Evolutionary conservation across 208 protist genomes (phyloP).

Genomic region (Crithidia acanthocephali): DNA sequence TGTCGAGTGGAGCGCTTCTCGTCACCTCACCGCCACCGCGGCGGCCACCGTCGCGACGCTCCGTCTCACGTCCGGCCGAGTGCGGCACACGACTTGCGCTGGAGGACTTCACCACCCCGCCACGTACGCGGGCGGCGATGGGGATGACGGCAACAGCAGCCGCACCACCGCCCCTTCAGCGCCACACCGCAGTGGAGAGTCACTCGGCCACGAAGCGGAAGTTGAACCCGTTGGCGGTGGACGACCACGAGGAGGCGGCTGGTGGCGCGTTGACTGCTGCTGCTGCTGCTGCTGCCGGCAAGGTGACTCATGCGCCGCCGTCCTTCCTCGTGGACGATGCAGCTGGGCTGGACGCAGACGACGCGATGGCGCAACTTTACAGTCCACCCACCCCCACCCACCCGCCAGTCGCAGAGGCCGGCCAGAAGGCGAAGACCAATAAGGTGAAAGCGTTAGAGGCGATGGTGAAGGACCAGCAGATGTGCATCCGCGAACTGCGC

Average conservation of each 20-base stretch:
- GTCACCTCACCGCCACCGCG: neutral
- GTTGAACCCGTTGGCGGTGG: constrained; percentile 1
- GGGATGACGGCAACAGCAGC: neutral
- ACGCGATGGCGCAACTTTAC: neutral
- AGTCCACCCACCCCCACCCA: constrained; percentile 7
- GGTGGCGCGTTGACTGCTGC: too few relatives aligned
- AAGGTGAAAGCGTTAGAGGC: constrained; percentile 7
- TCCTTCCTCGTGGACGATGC: neutral
- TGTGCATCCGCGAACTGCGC: constrained; percentile 1
- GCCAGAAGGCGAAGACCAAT: neutral
- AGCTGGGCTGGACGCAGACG: neutral
- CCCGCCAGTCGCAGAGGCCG: neutral
- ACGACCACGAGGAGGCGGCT: neutral
- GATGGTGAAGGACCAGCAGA: constrained; percentile 8
- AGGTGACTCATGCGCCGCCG: neutral
- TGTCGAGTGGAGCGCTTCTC: neutral
- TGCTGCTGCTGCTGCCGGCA: neutral
- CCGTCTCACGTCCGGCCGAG: neutral
- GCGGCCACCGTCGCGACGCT: neutral
- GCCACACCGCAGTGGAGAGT: neutral
- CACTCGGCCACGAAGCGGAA: constrained; percentile 4
- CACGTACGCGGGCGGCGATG: neutral
- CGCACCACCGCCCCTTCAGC: neutral
- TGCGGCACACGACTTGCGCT: neutral
- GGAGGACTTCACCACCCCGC: neutral